phyloP scores from a whole-genome alignment of 192 early-diverging fungal genomes.

The Allomyces javanicus region DNA sequence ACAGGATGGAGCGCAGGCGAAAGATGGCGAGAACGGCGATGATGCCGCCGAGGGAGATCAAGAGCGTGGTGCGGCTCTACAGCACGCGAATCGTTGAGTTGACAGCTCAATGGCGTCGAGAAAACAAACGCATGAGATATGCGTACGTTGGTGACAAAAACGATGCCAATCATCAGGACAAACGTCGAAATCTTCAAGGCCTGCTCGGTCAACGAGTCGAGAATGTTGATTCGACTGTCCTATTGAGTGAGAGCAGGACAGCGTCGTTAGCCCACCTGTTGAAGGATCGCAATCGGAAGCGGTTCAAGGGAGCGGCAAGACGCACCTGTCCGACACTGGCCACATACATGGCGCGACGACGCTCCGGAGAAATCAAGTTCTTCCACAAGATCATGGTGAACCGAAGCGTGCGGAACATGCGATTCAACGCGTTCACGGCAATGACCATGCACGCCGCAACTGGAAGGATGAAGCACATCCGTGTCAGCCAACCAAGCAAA shows the following conservation, averaged over 20 bases:
- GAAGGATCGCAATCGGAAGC: background rate
- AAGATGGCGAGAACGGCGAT: background rate
- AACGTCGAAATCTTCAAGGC: background rate
- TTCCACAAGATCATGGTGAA: background rate
- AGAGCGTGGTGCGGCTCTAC: background rate
- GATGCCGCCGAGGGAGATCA: background rate
- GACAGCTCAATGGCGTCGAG: too few relatives aligned
- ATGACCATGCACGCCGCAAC: too few relatives aligned
- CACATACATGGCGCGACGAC: background rate
- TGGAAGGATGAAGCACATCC: background rate
- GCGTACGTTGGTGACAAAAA: background rate
- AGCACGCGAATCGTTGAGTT: too few relatives aligned
- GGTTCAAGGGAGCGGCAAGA: background rate
- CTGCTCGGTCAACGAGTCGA: background rate
- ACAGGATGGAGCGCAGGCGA: background rate
- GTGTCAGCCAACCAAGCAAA: background rate
- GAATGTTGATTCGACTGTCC: too few relatives aligned
- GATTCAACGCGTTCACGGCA: background rate
- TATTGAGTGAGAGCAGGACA: too few relatives aligned
- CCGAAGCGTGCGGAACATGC: background rate
- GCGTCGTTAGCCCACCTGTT: too few relatives aligned
- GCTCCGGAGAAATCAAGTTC: background rate
- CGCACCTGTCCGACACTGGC: background rate
- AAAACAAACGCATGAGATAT: too few relatives aligned
- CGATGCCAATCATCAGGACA: background rate